A percentile compares a stretch with the other conserved stretches of the same genome.
Evolutionary conservation across 192 early-diverging fungal species (phyloP).

Genomic region (Coemansia sp.): DNA sequence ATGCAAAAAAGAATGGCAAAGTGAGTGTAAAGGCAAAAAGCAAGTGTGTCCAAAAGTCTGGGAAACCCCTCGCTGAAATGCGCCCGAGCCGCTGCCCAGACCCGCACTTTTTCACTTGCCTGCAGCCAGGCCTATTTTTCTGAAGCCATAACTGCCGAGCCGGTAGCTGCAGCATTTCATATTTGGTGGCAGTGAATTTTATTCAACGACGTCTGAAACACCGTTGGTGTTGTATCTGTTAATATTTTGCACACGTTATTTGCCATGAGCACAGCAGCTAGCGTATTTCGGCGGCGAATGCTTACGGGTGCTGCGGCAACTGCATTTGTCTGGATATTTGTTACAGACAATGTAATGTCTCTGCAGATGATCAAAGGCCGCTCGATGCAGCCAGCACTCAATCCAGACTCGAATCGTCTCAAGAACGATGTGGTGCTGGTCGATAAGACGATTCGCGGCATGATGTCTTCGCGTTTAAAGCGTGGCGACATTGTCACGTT

Average conservation of each 20-base stretch:
- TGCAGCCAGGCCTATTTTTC: not conserved
- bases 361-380: conserved; percentile 53
- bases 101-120: not conserved
- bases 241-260: not conserved
- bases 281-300: conserved; percentile 8
- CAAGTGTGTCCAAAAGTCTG: not conserved
- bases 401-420: conserved; percentile 69
- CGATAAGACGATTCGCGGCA: conserved; percentile 58
- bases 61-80: not conserved
- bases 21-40: not conserved
- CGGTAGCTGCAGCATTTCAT: not conserved
- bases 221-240: not conserved
- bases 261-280: conserved; percentile 17
- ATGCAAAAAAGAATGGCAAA: conserved; percentile 1
- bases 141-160: not conserved
- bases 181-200: not conserved
- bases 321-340: conserved; percentile 28
- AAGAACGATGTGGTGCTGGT: conserved; percentile 67
- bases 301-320: conserved; percentile 16
- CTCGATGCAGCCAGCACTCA: conserved; percentile 72
- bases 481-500: conserved; percentile 72
- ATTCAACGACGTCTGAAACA: not conserved
- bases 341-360: conserved; percentile 41
- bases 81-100: conserved; percentile 4
- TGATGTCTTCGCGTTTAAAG: conserved; percentile 29